Evolutionary conservation across 129 eudicot genomes (phyloP).

Genomic region (Dittrichia graveolens): DNA sequence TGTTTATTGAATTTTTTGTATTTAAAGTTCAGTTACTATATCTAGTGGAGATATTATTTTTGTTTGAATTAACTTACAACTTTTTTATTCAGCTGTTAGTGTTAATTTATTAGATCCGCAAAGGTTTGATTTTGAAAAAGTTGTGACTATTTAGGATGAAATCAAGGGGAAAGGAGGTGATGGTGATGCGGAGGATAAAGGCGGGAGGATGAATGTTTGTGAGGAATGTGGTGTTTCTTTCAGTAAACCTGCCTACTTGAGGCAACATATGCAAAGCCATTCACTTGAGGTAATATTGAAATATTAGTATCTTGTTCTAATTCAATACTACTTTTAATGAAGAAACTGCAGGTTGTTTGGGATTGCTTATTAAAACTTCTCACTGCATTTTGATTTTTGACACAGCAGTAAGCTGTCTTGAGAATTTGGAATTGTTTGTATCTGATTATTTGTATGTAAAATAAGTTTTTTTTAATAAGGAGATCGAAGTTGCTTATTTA

Average conservation of each 20-base stretch:
- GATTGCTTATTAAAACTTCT: no score
- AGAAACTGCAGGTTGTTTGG: background rate
- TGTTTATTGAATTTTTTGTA: no score
- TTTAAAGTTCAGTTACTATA: no score
- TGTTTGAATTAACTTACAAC: no score
- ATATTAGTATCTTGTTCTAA: background rate
- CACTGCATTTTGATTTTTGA: no score
- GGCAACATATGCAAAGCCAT: constrained; percentile 92
- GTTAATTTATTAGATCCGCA: background rate
- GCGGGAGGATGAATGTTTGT: constrained; percentile 45
- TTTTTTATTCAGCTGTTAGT: no score
- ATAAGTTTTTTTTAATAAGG: no score
- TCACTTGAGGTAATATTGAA: constrained; percentile 64
- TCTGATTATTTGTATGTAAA: no score
- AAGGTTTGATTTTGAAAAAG: background rate
- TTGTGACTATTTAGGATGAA: constrained; percentile 49
- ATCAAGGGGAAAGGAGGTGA: constrained; percentile 36
- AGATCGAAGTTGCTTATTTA: no score
- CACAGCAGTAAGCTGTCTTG: no score
- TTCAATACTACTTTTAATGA: background rate
- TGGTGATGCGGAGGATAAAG: constrained; percentile 21
- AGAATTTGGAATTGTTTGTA: no score
- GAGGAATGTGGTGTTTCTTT: constrained; percentile 76
- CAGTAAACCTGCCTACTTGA: constrained; percentile 78
- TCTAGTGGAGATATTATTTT: no score